Conservation (phyloP, 2,329 filamentous ascomycete species). For the Aspergillus intermedius region DNA sequence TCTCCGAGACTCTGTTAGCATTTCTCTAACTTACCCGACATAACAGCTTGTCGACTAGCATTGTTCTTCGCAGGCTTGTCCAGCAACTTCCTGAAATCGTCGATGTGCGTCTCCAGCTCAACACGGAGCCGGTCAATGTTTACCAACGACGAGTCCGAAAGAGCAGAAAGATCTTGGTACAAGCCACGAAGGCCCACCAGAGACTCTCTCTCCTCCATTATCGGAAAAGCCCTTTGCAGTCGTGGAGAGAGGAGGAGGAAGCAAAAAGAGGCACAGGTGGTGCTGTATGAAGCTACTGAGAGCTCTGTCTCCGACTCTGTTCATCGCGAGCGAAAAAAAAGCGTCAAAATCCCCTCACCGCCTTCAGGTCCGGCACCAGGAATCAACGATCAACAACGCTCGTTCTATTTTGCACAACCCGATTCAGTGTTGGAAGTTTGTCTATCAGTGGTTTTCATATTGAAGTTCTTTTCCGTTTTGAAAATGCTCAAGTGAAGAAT, state of each 20-base stretch:
- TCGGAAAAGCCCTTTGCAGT: constrained; percentile 15
- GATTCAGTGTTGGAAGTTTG: neutral
- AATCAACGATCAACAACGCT: neutral
- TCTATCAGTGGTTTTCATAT: neutral
- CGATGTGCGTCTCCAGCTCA: constrained; percentile 59
- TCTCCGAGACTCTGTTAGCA: neutral
- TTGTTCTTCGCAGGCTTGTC: constrained; percentile 70
- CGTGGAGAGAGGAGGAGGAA: constrained; percentile 21
- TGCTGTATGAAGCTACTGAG: constrained; percentile 5
- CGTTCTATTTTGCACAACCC: neutral
- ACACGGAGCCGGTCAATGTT: constrained; percentile 62
- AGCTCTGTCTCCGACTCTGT: constrained; percentile 19
- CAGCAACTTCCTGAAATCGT: constrained; percentile 64
- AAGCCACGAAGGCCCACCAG: constrained; percentile 75
- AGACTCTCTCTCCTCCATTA: constrained; percentile 67
- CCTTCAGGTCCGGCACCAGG: neutral
- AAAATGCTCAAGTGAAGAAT: neutral
- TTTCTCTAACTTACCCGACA: constrained; percentile 50
- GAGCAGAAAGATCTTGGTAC: constrained; percentile 73
- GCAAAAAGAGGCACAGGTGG: constrained; percentile 14
- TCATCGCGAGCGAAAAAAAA: constrained; percentile 24
- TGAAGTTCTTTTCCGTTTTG: neutral
- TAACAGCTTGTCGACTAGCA: constrained; percentile 64
- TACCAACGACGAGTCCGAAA: constrained; percentile 64
- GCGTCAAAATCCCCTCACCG: constrained; percentile 28